Conservation (phyloP, 257 asterid species). For the Solanum sejunctum region DNA sequence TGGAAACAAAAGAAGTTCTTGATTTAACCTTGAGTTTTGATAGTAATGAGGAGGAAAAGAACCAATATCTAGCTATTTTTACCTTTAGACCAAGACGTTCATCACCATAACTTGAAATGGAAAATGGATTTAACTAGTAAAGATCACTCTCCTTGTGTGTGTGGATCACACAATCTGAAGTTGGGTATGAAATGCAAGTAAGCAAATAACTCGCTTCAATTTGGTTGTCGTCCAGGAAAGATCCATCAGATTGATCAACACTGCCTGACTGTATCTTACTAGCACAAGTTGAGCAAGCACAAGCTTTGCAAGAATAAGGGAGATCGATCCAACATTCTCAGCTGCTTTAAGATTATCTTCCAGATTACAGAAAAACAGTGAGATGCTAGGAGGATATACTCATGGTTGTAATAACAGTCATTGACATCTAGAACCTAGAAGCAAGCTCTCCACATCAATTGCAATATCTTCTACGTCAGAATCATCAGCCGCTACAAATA, state of each 20-base stretch:
- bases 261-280: conserved; percentile 45
- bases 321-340: conserved; percentile 62
- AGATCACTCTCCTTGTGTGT: conserved; percentile 73
- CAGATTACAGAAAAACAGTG: too few species aligned
- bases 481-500: too few species aligned
- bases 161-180: conserved; percentile 65
- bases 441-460: too few species aligned
- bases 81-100: not conserved
- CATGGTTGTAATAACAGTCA: too few species aligned
- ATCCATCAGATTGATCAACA: conserved; percentile 71
- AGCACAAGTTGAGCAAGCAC: conserved; percentile 91
- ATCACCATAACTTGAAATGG: not conserved
- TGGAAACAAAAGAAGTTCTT: not conserved
- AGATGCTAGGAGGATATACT: too few species aligned
- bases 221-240: conserved; percentile 58
- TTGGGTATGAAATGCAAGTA: conserved; percentile 71
- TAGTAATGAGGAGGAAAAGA: not conserved
- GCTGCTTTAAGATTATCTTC: conserved; percentile 42
- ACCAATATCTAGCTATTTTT: not conserved
- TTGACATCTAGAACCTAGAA: too few species aligned
- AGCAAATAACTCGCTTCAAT: conserved; percentile 41
- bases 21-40: not conserved
- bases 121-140: conserved; percentile 16
- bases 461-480: too few species aligned
- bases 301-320: conserved; percentile 88